Evolutionary conservation across 345 rosid species (phyloP).

Genomic region (Hibiscus trionum): DNA sequence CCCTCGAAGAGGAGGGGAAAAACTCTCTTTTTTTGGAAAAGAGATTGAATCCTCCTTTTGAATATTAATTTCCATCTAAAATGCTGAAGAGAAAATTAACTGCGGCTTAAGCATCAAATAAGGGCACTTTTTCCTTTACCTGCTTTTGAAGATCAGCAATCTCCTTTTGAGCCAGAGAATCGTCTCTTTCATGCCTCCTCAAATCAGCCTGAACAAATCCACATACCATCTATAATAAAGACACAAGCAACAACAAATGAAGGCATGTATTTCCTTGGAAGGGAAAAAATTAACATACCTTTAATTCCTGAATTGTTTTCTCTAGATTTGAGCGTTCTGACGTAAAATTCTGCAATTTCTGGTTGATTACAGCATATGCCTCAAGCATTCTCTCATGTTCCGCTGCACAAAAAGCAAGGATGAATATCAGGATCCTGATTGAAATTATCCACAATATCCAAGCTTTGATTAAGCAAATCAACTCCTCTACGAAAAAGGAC

Average conservation of each 20-base stretch:
- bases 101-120: not conserved
- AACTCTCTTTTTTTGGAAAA: not conserved
- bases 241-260: not conserved
- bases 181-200: constrained; percentile 75
- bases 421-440: not conserved
- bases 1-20: not conserved
- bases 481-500: not conserved
- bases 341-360: constrained; percentile 61
- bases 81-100: not conserved
- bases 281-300: constrained; percentile 36
- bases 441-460: not conserved
- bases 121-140: constrained; percentile 25
- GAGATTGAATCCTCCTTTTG: not conserved
- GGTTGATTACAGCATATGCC: constrained; percentile 62
- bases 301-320: constrained; percentile 61
- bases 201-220: constrained; percentile 51
- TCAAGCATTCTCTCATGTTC: constrained; percentile 86
- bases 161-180: constrained; percentile 59
- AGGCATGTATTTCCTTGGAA: not conserved
- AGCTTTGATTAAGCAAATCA: not conserved
- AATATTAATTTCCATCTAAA: not conserved
- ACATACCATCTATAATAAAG: constrained; percentile 8
- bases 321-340: constrained; percentile 67
- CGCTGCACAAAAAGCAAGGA: constrained; percentile 38
- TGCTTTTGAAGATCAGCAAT: constrained; percentile 80